Evolutionary conservation across 2,329 filamentous ascomycete genomes (phyloP).

Genomic region (Aspergillus carbonarius): DNA sequence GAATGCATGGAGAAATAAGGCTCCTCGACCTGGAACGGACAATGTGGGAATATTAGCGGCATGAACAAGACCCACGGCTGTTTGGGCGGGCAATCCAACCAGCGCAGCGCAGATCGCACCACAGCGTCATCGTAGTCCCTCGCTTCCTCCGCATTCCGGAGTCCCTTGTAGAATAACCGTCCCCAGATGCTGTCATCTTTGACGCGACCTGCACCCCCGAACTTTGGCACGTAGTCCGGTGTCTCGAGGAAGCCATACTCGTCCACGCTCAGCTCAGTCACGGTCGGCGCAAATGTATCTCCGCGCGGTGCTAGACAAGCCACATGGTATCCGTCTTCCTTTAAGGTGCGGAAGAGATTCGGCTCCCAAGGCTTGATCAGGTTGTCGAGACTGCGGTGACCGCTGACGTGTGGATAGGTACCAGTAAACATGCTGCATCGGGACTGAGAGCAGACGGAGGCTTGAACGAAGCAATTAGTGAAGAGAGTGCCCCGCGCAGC

Average conservation of each 20-base stretch:
- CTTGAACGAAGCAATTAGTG: constrained; percentile 49
- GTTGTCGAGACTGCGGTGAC: constrained; percentile 49
- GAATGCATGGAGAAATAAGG: constrained; percentile 52
- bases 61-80: constrained; percentile 1
- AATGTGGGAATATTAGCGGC: constrained; percentile 44
- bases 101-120: constrained; percentile 42
- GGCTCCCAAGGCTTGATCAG: constrained; percentile 52
- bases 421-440: constrained; percentile 51
- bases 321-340: constrained; percentile 49
- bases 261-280: constrained; percentile 3
- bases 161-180: constrained; percentile 39
- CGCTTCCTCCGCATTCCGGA: constrained; percentile 37
- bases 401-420: constrained; percentile 48
- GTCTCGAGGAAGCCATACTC: constrained; percentile 7
- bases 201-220: background rate
- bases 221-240: background rate
- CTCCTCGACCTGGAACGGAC: constrained; percentile 51
- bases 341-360: constrained; percentile 47
- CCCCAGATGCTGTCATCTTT: background rate
- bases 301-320: constrained; percentile 37
- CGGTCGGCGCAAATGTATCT: constrained; percentile 3
- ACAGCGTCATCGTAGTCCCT: constrained; percentile 49
- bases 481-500: constrained; percentile 37
- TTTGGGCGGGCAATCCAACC: constrained; percentile 45
- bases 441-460: constrained; percentile 50